Evolutionary conservation across 2,329 filamentous ascomycete species (phyloP), one percentile per base, ranked within the genome.

Genomic region (Scedosporium minutisporum): DNA sequence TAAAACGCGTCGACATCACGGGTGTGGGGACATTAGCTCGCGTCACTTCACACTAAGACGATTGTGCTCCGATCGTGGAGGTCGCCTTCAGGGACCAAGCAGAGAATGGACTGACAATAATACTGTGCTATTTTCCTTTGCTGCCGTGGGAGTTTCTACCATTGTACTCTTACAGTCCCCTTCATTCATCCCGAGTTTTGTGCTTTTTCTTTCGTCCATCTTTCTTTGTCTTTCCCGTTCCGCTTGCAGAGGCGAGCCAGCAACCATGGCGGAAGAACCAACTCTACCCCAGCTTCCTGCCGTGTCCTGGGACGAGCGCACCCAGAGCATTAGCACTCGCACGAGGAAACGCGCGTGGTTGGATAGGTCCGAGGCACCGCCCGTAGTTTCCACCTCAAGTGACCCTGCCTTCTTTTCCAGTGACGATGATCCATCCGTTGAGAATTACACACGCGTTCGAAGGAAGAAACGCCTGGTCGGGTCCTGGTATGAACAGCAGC

Each of bases 341-440:
- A 70, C 73, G 5, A 71, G 72, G 63, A 79, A 78, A 69, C 76
- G 76, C 67, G 71, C 70, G 61, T 71, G 74, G 51, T 67, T 69
- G 38, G 66, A 70, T 18, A 67, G 63, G 21, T 64, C 68, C 29
- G 69, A 68, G 25, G 68, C 70, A 44, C 65, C 71, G 4, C 64
- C 69, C 2, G 69, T 76, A 44, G 75, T 82, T 65, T 78, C 79
- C 69, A 85, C 86, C 69, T 90, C 87, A 21, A 90, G 88, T 69
- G 88, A 91, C 68, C 87, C 87, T 3, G 81, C 85, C 58, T 72
- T 90, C 27, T 91, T 91, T 72, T 90, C 87, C 3, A 87, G 85
- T 70, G 88, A 91, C 64, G 87, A 90, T 68, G 87, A 89, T 63
- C 85, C 85, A 2, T 82, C 82, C 1, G 71, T 87, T 58, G 86